phyloP scores from a whole-genome alignment of 148 eudicot genomes.

The Pouteria glomerata region DNA sequence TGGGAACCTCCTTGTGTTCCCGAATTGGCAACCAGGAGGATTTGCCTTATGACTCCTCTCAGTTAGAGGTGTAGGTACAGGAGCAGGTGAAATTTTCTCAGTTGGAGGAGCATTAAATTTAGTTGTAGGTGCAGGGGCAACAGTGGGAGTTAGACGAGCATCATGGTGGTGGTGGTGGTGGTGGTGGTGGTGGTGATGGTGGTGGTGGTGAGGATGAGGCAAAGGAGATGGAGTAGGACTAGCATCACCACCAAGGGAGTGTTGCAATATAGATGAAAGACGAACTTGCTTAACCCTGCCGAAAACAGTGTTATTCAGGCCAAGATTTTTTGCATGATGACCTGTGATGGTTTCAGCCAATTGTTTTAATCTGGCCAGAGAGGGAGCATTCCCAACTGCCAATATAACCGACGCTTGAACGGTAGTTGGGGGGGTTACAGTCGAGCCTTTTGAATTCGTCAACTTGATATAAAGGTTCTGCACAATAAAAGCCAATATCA shows the following conservation, averaged over 20 bases:
- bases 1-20: constrained; percentile 32
- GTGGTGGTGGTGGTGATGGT: constrained; percentile 55
- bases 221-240: constrained; percentile 69
- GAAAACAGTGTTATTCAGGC: constrained; percentile 81
- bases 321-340: constrained; percentile 77
- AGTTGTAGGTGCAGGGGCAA: constrained; percentile 53
- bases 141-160: constrained; percentile 32
- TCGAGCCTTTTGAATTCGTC: constrained; percentile 79
- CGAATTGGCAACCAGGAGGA: constrained; percentile 65
- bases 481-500: constrained; percentile 12
- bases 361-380: constrained; percentile 71
- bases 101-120: constrained; percentile 26
- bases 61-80: constrained; percentile 43
- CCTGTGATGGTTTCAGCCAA: constrained; percentile 76
- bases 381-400: constrained; percentile 59
- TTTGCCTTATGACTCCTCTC: constrained; percentile 33
- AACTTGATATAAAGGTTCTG: constrained; percentile 87
- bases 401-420: constrained; percentile 64
- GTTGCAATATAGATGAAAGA: constrained; percentile 73
- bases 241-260: constrained; percentile 42
- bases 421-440: constrained; percentile 73
- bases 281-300: constrained; percentile 88
- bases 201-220: constrained; percentile 42
- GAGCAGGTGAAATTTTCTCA: constrained; percentile 30
- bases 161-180: constrained; percentile 43